Conservation (phyloP, 2,329 filamentous ascomycete genomes). For the Aspergillus unguis region DNA sequence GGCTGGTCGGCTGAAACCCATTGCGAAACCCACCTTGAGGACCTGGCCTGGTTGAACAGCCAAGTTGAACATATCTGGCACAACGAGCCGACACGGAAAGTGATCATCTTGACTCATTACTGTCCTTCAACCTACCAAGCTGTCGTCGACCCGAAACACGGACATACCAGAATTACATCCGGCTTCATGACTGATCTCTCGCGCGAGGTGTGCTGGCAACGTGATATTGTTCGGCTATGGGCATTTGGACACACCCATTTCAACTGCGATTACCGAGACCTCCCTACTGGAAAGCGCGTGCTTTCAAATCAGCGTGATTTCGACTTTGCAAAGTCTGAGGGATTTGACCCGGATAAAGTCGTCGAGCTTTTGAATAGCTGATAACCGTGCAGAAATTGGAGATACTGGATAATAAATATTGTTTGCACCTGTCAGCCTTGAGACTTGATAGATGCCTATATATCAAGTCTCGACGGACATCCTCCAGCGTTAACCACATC, state of each 20-base stretch:
- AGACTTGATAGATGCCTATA: too few relatives aligned
- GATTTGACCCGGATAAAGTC: slow-evolving; percentile 32
- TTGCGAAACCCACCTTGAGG: slow-evolving; percentile 22
- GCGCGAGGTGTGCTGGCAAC: slow-evolving; percentile 35
- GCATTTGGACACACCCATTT: slow-evolving; percentile 48
- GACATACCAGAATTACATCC: slow-evolving; percentile 21
- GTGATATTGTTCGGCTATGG: slow-evolving; percentile 36
- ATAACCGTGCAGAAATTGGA: too few relatives aligned
- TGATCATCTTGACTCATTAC: slow-evolving; percentile 32
- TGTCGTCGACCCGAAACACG: slow-evolving; percentile 22
- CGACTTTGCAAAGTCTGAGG: slow-evolving; percentile 27
- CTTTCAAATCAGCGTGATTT: slow-evolving; percentile 42
- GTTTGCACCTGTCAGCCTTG: too few relatives aligned
- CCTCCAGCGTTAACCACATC: too few relatives aligned
- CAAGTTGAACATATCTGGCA: slow-evolving; percentile 21
- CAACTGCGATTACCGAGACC: slow-evolving; percentile 36
- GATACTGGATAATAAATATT: too few relatives aligned
- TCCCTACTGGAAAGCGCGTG: slow-evolving; percentile 21
- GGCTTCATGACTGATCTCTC: slow-evolving; percentile 42
- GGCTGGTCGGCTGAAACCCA: slow-evolving; percentile 26
- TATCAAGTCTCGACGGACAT: too few relatives aligned
- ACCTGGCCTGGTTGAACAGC: slow-evolving; percentile 32
- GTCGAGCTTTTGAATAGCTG: neutral
- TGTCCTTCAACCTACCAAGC: slow-evolving; percentile 18
- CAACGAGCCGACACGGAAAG: slow-evolving; percentile 23